Evolutionary conservation across 2,329 filamentous ascomycete species (phyloP).

Genomic region (Lasiodiplodia sp.): DNA sequence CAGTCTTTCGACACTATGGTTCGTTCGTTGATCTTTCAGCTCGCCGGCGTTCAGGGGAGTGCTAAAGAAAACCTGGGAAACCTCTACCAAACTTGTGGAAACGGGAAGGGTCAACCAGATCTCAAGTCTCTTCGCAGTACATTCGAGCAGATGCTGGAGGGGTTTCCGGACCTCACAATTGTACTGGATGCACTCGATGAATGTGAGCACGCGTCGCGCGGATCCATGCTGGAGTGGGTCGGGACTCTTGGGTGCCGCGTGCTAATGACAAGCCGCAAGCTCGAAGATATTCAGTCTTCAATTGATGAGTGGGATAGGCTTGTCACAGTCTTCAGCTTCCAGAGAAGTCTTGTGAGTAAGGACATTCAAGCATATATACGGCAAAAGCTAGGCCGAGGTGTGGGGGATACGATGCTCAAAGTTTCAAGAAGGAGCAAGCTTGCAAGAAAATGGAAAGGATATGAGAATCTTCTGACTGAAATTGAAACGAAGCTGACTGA

Average conservation of each 20-base stretch:
- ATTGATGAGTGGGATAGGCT: no score
- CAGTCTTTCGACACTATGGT: conserved; percentile 45
- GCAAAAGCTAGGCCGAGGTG: no score
- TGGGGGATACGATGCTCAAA: fast-evolving
- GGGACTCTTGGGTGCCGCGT: no score
- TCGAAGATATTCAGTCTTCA: neutral
- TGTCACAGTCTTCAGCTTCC: no score
- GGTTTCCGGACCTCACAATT: conserved; percentile 28
- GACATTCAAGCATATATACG: no score
- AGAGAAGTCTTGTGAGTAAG: fast-evolving
- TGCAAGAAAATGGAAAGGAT: neutral
- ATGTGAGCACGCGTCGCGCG: conserved; percentile 27
- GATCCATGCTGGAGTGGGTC: neutral
- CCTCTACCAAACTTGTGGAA: conserved; percentile 32
- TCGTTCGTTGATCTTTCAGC: conserved; percentile 48
- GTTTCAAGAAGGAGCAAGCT: neutral
- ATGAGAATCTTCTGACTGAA: no score
- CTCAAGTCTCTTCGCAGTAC: conserved; percentile 35
- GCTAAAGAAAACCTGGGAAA: neutral
- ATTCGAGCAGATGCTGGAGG: conserved; percentile 34
- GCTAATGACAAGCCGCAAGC: no score
- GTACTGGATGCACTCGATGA: conserved; percentile 43
- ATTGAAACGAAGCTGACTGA: no score
- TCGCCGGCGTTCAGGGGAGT: conserved; percentile 30
- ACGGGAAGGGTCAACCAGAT: conserved; percentile 34